Evolutionary conservation across 106 monocot species (phyloP).

Genomic region (Phalaenopsis equestris): DNA sequence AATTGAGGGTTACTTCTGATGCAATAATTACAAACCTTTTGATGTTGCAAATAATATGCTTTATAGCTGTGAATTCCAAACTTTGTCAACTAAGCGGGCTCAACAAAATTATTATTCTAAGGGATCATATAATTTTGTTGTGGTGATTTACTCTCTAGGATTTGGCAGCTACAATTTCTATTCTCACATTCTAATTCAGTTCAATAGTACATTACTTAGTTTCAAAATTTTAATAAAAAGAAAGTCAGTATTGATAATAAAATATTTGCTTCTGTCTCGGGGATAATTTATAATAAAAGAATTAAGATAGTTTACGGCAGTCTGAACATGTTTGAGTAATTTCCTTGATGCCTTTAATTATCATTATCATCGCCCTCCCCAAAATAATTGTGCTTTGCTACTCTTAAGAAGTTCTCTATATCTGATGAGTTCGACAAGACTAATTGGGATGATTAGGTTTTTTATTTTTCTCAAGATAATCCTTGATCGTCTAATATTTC

Average conservation of each 20-base stretch:
- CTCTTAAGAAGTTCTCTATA: not conserved
- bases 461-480: not conserved
- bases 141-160: not conserved
- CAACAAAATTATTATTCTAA: not conserved
- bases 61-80: no score
- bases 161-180: not conserved
- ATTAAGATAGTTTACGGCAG: not conserved
- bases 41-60: no score
- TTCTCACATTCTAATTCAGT: not conserved
- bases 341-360: not conserved
- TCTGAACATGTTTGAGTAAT: not conserved
- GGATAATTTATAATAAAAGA: not conserved
- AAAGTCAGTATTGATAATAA: not conserved
- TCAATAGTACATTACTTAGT: not conserved
- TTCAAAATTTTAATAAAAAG: not conserved
- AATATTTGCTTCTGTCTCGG: not conserved
- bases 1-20: no score
- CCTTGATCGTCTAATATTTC: not conserved
- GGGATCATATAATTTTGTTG: not conserved
- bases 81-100: not conserved
- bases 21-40: no score
- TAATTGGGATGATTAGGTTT: not conserved
- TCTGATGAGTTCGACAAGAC: not conserved
- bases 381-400: not conserved
- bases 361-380: not conserved